A percentile compares a stretch with the other conserved stretches of the same genome.
These are phyloP conservation scores for Betula pendula DNA, from an alignment of 306 rosid genomes.

Conservation along the genomic window DNA sequence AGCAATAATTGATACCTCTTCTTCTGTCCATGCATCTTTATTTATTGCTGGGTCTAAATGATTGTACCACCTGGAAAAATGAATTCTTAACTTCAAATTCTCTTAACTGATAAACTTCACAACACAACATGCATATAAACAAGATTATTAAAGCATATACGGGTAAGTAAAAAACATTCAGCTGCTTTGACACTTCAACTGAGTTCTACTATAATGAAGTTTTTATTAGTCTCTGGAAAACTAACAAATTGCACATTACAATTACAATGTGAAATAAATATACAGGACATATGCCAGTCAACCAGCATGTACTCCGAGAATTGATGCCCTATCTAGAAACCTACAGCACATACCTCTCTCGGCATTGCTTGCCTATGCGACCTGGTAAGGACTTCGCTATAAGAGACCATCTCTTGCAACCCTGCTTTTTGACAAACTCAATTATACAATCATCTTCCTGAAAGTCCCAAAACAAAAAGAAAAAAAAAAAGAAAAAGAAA, in stretches of 20 bases:
- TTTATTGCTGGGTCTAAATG: slow-evolving; percentile 56
- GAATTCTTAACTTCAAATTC: not conserved
- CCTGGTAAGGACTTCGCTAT: slow-evolving; percentile 52
- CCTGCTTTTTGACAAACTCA: slow-evolving; percentile 44
- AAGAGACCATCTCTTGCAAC: slow-evolving; percentile 56
- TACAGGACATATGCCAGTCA: not conserved
- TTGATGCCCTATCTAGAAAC: not conserved
- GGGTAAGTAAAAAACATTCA: not conserved
- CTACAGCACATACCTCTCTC: slow-evolving; percentile 50
- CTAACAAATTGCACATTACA: not conserved
- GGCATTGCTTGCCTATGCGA: slow-evolving; percentile 74
- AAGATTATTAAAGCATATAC: too few relatives aligned
- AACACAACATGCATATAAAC: not conserved
- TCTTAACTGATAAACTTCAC: not conserved
- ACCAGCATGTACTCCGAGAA: not conserved
- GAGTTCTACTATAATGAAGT: not conserved
- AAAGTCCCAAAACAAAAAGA: slow-evolving; percentile 3
- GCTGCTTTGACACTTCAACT: not conserved
- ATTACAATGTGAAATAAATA: not conserved
- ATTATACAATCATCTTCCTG: slow-evolving; percentile 60
- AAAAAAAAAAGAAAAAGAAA: not conserved
- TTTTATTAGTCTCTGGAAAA: not conserved
- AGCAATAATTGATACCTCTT: slow-evolving; percentile 48
- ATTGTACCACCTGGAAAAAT: slow-evolving; percentile 65
- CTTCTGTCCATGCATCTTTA: slow-evolving; percentile 57